A percentile compares a stretch with the other conserved stretches of the same genome.
Conservation (phyloP, 73 alveolate species). For the Uronychia setigera region DNA sequence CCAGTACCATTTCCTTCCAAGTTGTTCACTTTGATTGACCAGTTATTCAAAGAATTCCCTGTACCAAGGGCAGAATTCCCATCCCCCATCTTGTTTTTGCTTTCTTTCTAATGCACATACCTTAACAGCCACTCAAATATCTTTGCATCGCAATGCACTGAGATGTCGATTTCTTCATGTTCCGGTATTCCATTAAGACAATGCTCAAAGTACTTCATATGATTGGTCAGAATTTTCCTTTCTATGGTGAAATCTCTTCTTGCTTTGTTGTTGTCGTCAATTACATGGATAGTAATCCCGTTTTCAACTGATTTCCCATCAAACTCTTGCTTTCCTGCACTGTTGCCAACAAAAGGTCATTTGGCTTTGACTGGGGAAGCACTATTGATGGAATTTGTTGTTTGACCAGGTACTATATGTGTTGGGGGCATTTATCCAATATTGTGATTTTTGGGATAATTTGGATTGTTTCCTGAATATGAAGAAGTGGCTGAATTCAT, state of each 20-base stretch:
- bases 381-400: too few species aligned
- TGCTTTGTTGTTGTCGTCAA: slow-evolving; percentile 66
- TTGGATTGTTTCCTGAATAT: neutral
- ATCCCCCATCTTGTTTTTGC: slow-evolving; percentile 19
- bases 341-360: too few species aligned
- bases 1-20: neutral
- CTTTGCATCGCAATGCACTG: slow-evolving; percentile 73
- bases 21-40: neutral
- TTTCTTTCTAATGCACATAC: slow-evolving; percentile 17
- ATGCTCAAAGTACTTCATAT: slow-evolving; percentile 66
- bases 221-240: slow-evolving; percentile 43
- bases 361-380: too few species aligned
- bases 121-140: slow-evolving; percentile 72
- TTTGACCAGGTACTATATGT: too few species aligned
- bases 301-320: neutral
- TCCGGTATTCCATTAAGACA: slow-evolving; percentile 43
- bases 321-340: neutral
- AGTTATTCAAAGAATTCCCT: neutral
- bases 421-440: too few species aligned
- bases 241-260: slow-evolving; percentile 64
- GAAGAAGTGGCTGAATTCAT: neutral
- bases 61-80: neutral
- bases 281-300: slow-evolving; percentile 64
- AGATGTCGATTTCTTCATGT: slow-evolving; percentile 63
- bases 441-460: neutral